Base-by-base conservation (phyloP, 164 flowering plant genomes). In the Aristolochia contorta region DNA sequence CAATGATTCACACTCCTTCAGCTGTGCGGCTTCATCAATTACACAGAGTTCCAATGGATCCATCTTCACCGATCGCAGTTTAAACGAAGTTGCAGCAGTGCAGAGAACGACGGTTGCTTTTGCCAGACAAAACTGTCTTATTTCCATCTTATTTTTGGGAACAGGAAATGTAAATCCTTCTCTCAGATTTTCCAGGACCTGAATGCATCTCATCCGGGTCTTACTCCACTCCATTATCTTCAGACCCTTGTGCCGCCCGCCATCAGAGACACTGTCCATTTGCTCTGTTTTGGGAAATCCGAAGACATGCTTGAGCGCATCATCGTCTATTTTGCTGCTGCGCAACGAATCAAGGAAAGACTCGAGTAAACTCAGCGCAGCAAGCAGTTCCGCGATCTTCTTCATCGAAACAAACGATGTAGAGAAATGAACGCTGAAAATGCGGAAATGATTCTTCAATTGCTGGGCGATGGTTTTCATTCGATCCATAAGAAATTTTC, bases 11-110 rank as follows among this genome's bases (percentile, higher is more conserved):
- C 78, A 78, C 59, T 84, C 86, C 60, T 74, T 82, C 12, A 84
- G 54, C 56, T 80, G 84, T 3, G 84, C 82, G 16, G 83, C 89
- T 73, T 80, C 86, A 58, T 84, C 86, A 51, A 84, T 68, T 13
- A 84, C 63, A 47, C 78, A 57, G 55, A 77, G 43, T 30, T 74
- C 33, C 22, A 80, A 16, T 1, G 66, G 71, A 10, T 18, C 4
- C 63, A 49, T 65, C 13, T 23, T 66, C 33, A 45, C 60, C 1
- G 19, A 18, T 22, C 59, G 71, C 52, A 78, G 48, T 45, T 58
- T 64, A 51, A 41, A 59, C 3, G 82, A 71, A 53, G 67, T 60
- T 3, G 80, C 79, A 18, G 76, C 72, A 41, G 89, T 84, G 69
- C 85, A 82, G 33, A 84, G 77, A 25, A 80, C 37, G 5, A 82